These are phyloP conservation scores for Chalaropsis thielavioides DNA, from an alignment of 2,329 filamentous ascomycete genomes.

Conservation along the genomic window DNA sequence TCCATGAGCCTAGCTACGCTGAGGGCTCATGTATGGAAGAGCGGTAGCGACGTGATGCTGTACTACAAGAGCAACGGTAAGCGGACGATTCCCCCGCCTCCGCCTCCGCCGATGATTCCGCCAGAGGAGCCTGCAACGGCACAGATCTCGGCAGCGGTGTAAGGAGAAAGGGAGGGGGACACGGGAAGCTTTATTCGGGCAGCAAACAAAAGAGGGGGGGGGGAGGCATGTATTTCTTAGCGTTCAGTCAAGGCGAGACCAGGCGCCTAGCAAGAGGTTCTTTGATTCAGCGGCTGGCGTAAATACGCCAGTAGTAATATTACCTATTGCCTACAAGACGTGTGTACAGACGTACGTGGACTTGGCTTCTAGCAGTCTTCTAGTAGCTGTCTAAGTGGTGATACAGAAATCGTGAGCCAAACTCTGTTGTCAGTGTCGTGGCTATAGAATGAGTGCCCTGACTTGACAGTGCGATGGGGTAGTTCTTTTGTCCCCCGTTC, in stretches of 20 bases:
- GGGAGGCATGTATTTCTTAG: background rate
- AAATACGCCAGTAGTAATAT: background rate
- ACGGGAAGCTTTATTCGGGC: background rate
- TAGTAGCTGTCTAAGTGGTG: background rate
- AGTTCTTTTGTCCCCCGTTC: background rate
- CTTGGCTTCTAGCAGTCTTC: background rate
- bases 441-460: background rate
- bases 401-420: background rate
- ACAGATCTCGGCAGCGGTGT: conserved; percentile 8
- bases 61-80: conserved; percentile 87
- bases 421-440: background rate
- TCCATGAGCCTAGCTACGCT: conserved; percentile 92
- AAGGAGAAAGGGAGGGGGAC: background rate
- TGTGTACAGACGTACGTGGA: background rate
- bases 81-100: conserved; percentile 41
- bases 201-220: background rate
- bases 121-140: conserved; percentile 5
- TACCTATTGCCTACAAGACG: background rate
- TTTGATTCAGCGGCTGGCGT: background rate
- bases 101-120: conserved; percentile 20
- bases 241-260: background rate
- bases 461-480: no score
- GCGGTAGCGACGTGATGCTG: conserved; percentile 79
- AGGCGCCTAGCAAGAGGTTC: background rate
- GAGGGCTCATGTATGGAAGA: conserved; percentile 84